Evolutionary conservation across 208 protist species (phyloP).

Genomic region (Trypanosoma avium): DNA sequence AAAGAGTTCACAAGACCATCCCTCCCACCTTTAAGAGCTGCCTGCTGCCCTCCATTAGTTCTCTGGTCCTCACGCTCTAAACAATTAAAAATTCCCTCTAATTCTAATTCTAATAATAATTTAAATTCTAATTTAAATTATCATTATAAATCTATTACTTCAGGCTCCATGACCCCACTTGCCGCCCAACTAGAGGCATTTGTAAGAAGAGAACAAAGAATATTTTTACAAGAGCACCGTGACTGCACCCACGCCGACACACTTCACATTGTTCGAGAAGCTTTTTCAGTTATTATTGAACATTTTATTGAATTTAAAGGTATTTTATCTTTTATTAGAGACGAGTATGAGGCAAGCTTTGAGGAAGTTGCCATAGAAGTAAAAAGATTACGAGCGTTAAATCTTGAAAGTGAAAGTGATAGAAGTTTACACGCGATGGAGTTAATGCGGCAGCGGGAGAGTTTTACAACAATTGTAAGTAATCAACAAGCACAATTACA

Average conservation of each 20-base stretch:
- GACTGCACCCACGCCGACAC: constrained; percentile 64
- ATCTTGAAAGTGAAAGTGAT: constrained; percentile 74
- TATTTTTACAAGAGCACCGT: constrained; percentile 66
- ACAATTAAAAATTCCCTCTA: no score
- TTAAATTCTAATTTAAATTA: no score
- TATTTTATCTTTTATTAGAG: constrained; percentile 72
- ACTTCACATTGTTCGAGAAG: constrained; percentile 84
- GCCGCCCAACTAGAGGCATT: constrained; percentile 84
- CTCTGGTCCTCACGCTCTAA: no score
- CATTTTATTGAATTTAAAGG: constrained; percentile 83
- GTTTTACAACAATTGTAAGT: constrained; percentile 75
- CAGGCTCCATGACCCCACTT: constrained; percentile 59
- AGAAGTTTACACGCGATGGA: constrained; percentile 76
- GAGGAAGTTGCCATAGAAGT: constrained; percentile 51
- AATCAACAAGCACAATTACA: constrained; percentile 82
- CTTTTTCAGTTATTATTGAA: constrained; percentile 68
- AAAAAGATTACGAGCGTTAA: constrained; percentile 44
- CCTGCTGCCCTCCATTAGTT: no score
- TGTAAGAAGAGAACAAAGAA: constrained; percentile 71
- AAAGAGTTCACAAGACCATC: no score
- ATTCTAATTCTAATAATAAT: no score
- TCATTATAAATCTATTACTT: constrained; percentile 3
- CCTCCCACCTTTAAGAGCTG: no score
- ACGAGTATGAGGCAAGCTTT: constrained; percentile 83
- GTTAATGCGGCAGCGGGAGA: constrained; percentile 75